phyloP scores from a whole-genome alignment of 1,139 yeast genomes.

The Pneumocystis oryctolagi region DNA sequence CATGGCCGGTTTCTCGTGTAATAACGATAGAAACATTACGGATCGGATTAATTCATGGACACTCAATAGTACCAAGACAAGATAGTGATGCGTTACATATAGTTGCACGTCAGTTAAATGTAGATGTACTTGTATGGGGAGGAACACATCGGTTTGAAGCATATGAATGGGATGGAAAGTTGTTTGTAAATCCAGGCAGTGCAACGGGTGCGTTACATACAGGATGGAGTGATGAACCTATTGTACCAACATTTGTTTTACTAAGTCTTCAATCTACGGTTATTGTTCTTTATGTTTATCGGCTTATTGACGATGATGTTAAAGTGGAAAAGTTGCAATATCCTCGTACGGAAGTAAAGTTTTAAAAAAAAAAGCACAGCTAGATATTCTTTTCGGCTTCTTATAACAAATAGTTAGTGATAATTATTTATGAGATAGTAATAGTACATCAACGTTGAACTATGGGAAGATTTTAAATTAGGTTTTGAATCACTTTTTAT shows the following conservation, averaged over 20 bases:
- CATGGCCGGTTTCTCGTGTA: slow-evolving; percentile 44
- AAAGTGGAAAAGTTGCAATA: slow-evolving; percentile 83
- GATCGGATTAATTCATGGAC: slow-evolving; percentile 78
- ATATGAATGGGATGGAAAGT: slow-evolving; percentile 78
- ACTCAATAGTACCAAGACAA: slow-evolving; percentile 64
- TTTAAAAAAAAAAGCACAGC: neutral
- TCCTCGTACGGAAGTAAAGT: slow-evolving; percentile 15
- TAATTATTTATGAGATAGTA: neutral
- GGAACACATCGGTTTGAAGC: slow-evolving; percentile 90
- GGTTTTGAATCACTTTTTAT: neutral
- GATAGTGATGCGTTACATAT: slow-evolving; percentile 76
- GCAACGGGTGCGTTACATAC: slow-evolving; percentile 68
- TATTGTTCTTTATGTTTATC: slow-evolving; percentile 74
- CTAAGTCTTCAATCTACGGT: slow-evolving; percentile 65
- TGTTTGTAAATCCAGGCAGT: slow-evolving; percentile 88
- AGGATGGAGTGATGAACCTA: slow-evolving; percentile 33
- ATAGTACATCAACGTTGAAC: neutral
- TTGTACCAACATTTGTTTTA: slow-evolving; percentile 73
- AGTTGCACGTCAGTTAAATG: slow-evolving; percentile 81
- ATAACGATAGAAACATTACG: slow-evolving; percentile 55
- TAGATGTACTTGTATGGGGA: slow-evolving; percentile 89
- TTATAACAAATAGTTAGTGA: neutral
- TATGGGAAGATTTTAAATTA: neutral
- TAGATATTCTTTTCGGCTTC: too few relatives aligned
- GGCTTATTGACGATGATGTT: slow-evolving; percentile 64